Evolutionary conservation across 306 rosid species (phyloP), one percentile per base, ranked within the genome.

Genomic region (Acacia melanoxylon): DNA sequence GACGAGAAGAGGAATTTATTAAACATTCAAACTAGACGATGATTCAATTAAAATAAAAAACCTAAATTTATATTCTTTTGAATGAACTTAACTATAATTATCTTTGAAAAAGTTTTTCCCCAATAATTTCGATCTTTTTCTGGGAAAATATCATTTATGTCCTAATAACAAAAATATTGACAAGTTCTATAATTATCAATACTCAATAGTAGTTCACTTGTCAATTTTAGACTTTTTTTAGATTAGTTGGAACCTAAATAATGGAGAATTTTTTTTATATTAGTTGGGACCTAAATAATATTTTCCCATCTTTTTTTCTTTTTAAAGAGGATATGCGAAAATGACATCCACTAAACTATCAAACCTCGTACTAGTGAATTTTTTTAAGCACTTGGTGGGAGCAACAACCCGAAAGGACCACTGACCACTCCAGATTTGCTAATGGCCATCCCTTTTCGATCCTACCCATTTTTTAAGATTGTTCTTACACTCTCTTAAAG

Each of bases 1-100:
- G 75, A 82, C 68, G 83, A 76, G 91, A 90, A 62, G 91, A 88
- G 19, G 94, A 90, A 79, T 91, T 88, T 88, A 33, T 33, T 33
- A 4, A 33, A 33, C 5, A 4, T 90, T 82, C 45, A 90, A 80
- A 73, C 94, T 89, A 42, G 90, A 88, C 11, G 63, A 3, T 31
- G 66, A 24, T 10, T 10, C 19, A 25, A 13, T 42, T 42, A 42
- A 42, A 42, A 42, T 42, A 1, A 42, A 42, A 42, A 42, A 2
- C 45, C 45, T 42, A 42, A 42, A 42, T 42, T 42, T 46, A 1
- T 1, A 46, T 46, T 13, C 4, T 15, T 46, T 52, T 10, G 4
- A n/a, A 10, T 8, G 66, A 59, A 22, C 33, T 22, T 22, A 24
- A 22, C 7, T 59, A 24, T 24, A 24, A 11, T 8, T 22, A 22